A percentile compares a stretch with the other conserved stretches of the same genome.
Conservation (phyloP, 2,329 filamentous ascomycete species). For the Fusarium setosum region DNA sequence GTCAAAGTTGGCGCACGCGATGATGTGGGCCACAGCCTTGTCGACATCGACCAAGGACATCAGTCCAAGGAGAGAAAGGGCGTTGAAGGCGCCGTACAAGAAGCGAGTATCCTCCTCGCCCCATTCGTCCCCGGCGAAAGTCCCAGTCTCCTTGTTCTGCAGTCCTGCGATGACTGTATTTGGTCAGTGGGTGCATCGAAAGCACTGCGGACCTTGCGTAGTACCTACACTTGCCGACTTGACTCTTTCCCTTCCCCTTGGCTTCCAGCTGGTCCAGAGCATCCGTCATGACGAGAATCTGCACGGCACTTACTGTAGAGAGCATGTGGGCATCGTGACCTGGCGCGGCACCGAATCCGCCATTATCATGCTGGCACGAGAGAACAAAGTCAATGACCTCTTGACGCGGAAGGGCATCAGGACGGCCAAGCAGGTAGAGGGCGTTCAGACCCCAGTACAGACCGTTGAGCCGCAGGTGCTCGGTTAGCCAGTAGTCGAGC, state of each 20-base stretch:
- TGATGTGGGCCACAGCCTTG: slow-evolving; percentile 83
- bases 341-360: slow-evolving; percentile 93
- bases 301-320: slow-evolving; percentile 94
- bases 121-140: slow-evolving; percentile 95
- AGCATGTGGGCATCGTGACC: slow-evolving; percentile 97
- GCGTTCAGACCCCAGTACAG: slow-evolving; percentile 96
- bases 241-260: slow-evolving; percentile 71
- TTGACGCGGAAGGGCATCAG: slow-evolving; percentile 82
- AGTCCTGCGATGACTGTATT: slow-evolving; percentile 78
- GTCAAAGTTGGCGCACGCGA: slow-evolving; percentile 90
- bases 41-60: slow-evolving; percentile 80
- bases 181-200: slow-evolving; percentile 35
- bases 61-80: slow-evolving; percentile 83
- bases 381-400: slow-evolving; percentile 93
- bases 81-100: slow-evolving; percentile 89
- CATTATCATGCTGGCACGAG: slow-evolving; percentile 88
- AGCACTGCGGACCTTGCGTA: slow-evolving; percentile 15
- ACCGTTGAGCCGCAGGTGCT: slow-evolving; percentile 94
- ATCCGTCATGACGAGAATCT: slow-evolving; percentile 89
- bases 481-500: slow-evolving; percentile 97
- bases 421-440: slow-evolving; percentile 83
- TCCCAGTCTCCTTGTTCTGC: slow-evolving; percentile 84
- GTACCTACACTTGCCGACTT: slow-evolving; percentile 82
- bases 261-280: slow-evolving; percentile 85
- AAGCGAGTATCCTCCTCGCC: slow-evolving; percentile 97